These are phyloP conservation scores for Fusarium sp. DNA, from an alignment of 2,329 filamentous ascomycete species.

Conservation along the genomic window DNA sequence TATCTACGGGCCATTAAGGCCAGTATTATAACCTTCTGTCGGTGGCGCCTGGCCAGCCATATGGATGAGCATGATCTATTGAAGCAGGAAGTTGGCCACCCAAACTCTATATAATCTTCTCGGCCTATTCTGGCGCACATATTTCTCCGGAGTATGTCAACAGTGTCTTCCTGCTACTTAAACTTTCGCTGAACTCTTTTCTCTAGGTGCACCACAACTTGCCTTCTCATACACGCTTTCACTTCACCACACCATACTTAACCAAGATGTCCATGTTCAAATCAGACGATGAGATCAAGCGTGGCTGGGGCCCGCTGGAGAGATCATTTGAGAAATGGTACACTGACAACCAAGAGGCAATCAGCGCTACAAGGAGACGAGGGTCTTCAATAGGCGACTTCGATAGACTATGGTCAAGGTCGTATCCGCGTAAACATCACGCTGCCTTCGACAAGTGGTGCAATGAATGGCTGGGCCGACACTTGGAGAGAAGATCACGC, in stretches of 20 bases:
- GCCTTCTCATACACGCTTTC: too few species aligned
- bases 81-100: too few species aligned
- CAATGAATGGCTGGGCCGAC: not conserved
- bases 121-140: too few species aligned
- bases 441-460: not conserved
- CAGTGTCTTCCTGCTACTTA: too few species aligned
- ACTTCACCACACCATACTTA: not conserved
- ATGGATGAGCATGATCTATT: too few species aligned
- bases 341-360: not conserved
- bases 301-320: not conserved
- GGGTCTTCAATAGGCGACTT: not conserved
- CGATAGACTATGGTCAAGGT: not conserved
- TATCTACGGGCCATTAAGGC: too few species aligned
- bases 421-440: not conserved
- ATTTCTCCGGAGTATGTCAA: too few species aligned
- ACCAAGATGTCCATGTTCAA: not conserved
- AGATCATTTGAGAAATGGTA: not conserved
- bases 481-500: accelerated
- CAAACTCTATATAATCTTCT: too few species aligned
- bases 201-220: too few species aligned
- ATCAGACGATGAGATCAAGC: not conserved
- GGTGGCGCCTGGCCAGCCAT: too few species aligned
- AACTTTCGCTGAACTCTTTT: too few species aligned
- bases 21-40: too few species aligned
- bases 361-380: accelerated